Percentiles rank a stretch among this genome's conserved stretches.
These are phyloP conservation scores for Auriculariales sp. DNA, from an alignment of 768 basidiomycete genomes.

Conservation along the genomic window DNA sequence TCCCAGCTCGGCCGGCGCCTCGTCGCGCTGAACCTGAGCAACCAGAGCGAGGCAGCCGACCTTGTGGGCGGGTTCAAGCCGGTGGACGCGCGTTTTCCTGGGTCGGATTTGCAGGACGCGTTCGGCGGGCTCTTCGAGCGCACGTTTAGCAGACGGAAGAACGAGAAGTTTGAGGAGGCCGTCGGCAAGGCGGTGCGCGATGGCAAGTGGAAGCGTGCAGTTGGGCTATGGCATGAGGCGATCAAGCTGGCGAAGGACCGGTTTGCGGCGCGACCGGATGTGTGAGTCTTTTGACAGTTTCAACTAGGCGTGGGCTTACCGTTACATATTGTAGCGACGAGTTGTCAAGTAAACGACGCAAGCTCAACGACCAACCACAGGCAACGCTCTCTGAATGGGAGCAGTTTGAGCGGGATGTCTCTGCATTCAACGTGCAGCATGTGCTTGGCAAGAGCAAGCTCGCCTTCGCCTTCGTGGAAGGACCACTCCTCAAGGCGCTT, in stretches of 20 bases:
- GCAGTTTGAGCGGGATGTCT: conserved; percentile 48
- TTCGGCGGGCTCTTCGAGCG: conserved; percentile 72
- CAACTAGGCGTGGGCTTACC: neutral
- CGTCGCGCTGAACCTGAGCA: conserved; percentile 83
- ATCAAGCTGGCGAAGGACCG: conserved; percentile 52
- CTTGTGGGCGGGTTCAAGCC: conserved; percentile 92
- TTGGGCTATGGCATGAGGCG: conserved; percentile 74
- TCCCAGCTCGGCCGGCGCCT: conserved; percentile 60
- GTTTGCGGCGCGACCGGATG: conserved; percentile 17
- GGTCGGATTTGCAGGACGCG: conserved; percentile 46
- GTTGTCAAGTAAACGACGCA: conserved; percentile 56
- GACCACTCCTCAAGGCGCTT: conserved; percentile 84
- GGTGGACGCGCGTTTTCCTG: conserved; percentile 75
- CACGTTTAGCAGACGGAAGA: conserved; percentile 84
- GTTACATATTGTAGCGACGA: conserved; percentile 9
- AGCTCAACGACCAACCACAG: conserved; percentile 30
- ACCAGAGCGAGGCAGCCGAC: conserved; percentile 92
- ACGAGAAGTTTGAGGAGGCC: conserved; percentile 70
- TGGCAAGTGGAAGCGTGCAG: conserved; percentile 72
- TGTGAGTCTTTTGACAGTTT: neutral
- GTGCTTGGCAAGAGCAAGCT: conserved; percentile 81
- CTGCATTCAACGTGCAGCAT: conserved; percentile 77
- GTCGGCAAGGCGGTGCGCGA: conserved; percentile 71
- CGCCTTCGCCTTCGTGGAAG: conserved; percentile 90
- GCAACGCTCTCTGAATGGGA: conserved; percentile 47